Evolutionary conservation across 2,329 filamentous ascomycete genomes (phyloP).

Genomic region (Trichophyton rubrum): DNA sequence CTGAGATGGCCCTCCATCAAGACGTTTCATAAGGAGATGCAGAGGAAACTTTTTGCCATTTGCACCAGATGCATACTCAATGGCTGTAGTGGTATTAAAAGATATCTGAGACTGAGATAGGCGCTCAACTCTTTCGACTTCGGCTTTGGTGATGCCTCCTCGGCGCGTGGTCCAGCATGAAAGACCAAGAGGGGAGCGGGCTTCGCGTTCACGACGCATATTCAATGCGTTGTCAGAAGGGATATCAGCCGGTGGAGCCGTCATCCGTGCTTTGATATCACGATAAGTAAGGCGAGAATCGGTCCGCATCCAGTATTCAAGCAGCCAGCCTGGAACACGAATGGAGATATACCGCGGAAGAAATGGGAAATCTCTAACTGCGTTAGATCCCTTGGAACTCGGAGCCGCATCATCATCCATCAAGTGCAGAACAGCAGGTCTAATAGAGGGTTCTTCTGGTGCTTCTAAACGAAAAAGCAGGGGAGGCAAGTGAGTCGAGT

Average conservation of each 20-base stretch:
- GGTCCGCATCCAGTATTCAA: conserved; percentile 23
- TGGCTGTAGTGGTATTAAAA: conserved; percentile 20
- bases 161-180: conserved; percentile 20
- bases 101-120: conserved; percentile 17
- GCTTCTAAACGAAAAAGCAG: conserved; percentile 18
- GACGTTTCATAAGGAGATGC: conserved; percentile 14
- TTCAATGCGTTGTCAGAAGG: conserved; percentile 19
- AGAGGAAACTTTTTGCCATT: neutral
- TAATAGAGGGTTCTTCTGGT: neutral
- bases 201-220: conserved; percentile 20
- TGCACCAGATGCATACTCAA: conserved; percentile 11
- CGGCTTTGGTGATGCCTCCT: conserved; percentile 13
- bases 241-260: conserved; percentile 9
- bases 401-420: conserved; percentile 11
- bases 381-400: conserved; percentile 9
- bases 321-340: conserved; percentile 18
- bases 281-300: conserved; percentile 19
- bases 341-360: conserved; percentile 21
- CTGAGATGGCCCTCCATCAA: conserved; percentile 3
- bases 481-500: conserved; percentile 14
- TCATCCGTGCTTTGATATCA: conserved; percentile 23
- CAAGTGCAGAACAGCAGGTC: conserved; percentile 7
- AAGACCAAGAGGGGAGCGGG: conserved; percentile 16
- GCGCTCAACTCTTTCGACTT: conserved; percentile 20
- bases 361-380: conserved; percentile 18